phyloP scores from a whole-genome alignment of 1,284 basidiomycete species.

The Microbotryum scabiosae region DNA sequence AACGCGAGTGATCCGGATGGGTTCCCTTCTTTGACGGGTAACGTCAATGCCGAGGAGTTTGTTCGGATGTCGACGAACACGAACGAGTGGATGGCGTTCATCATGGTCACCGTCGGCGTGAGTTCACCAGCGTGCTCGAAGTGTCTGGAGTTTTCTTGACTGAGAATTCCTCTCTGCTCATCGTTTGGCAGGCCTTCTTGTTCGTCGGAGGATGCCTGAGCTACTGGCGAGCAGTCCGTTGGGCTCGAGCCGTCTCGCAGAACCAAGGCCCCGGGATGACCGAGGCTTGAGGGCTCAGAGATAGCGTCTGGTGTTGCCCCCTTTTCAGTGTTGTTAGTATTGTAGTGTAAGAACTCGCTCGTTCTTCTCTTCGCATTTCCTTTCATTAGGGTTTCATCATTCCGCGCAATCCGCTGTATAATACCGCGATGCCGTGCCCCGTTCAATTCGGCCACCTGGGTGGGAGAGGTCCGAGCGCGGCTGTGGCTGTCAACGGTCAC shows the following conservation, averaged over 20 bases:
- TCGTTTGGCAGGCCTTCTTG: slow-evolving; percentile 15
- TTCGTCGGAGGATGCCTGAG: slow-evolving; percentile 20
- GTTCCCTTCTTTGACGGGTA: slow-evolving; percentile 21
- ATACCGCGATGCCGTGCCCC: too few species aligned
- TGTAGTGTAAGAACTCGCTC: too few species aligned
- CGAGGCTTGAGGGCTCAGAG: too few species aligned
- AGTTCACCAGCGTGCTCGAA: background rate
- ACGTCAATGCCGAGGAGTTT: slow-evolving; percentile 9
- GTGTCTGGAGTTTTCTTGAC: background rate
- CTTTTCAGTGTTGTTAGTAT: too few species aligned
- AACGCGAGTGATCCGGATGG: slow-evolving; percentile 15
- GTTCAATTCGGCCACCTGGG: too few species aligned
- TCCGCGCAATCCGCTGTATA: too few species aligned
- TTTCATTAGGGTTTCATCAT: too few species aligned
- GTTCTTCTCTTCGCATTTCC: too few species aligned
- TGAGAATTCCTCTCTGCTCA: background rate
- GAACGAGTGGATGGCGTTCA: slow-evolving; percentile 30
- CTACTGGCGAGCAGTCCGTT: slow-evolving; percentile 30
- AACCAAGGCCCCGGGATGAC: too few species aligned
- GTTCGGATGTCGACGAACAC: slow-evolving; percentile 13
- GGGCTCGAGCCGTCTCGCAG: background rate
- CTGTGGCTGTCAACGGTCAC: too few species aligned
- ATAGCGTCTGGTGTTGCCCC: too few species aligned
- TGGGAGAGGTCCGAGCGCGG: too few species aligned
- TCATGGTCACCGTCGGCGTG: slow-evolving; percentile 21